phyloP scores from a whole-genome alignment of 768 basidiomycete genomes.

The Wakefieldia striispora region DNA sequence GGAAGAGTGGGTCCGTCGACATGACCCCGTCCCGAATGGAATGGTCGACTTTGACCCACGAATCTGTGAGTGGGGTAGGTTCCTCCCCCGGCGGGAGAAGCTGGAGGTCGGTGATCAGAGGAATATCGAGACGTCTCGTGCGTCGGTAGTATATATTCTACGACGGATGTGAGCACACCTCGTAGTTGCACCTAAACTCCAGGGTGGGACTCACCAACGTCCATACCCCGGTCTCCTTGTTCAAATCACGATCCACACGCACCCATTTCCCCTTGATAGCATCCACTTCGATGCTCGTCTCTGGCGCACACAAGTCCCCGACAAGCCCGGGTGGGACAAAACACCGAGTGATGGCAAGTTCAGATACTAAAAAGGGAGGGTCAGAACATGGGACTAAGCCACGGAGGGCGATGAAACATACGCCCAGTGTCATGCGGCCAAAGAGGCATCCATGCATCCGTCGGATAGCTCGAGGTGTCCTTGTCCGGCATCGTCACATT shows the following conservation, averaged over 20 bases:
- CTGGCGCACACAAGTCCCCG: constrained; percentile 63
- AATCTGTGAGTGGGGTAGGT: constrained; percentile 42
- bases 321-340: constrained; percentile 57
- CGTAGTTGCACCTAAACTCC: background rate
- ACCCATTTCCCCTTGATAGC: constrained; percentile 88
- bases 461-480: constrained; percentile 71
- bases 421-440: constrained; percentile 30
- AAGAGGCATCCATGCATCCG: constrained; percentile 46
- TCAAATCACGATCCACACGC: constrained; percentile 78
- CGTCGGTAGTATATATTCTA: constrained; percentile 81
- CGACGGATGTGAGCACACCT: background rate
- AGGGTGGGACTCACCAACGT: constrained; percentile 50
- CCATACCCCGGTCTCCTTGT: constrained; percentile 57
- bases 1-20: constrained; percentile 52
- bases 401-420: constrained; percentile 7
- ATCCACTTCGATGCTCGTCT: constrained; percentile 67
- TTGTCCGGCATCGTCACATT: constrained; percentile 20
- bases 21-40: constrained; percentile 66
- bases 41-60: constrained; percentile 63
- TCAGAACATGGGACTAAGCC: background rate
- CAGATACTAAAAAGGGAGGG: constrained; percentile 57
- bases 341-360: constrained; percentile 72
- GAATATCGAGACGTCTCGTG: constrained; percentile 77
- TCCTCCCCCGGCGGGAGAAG: constrained; percentile 57
- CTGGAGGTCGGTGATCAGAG: constrained; percentile 71